Evolutionary conservation across 768 basidiomycete species (phyloP), one percentile per base, ranked within the genome.

Genomic region (Amyloporia xantha): DNA sequence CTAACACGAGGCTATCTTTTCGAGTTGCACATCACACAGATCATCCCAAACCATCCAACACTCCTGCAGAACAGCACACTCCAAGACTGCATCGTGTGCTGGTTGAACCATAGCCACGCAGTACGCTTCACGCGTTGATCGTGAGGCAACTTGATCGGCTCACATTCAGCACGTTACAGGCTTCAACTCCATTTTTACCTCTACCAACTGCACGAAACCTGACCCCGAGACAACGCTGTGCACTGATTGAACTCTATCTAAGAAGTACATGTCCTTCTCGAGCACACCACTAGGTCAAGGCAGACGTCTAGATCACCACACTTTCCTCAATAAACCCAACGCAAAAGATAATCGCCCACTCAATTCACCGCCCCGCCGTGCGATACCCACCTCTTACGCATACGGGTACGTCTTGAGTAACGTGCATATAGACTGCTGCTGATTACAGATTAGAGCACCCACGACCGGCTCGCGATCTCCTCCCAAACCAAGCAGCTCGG

Each of bases 241-340:
- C 35, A 20, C 28, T 15, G 48, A 49, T 24, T 25, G 48, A 49
- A 42, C 30, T 19, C 15, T 21, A 35, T 2, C n/a, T 53, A 38
- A 51, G 43, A 49, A 58, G 63, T 75, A 73, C 76, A 91, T 91
- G 87, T 89, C 86, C 68, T 91, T 91, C 81, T 76, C 84, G 65
- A 77, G 81, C 66, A 89, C 87, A 65, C 85, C 87, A 49, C 69
- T 89, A 57, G 84, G 82, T 70, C 83, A 87, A 81, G 84, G 82
- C 73, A 84, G 86, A 77, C 82, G 87, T 71, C 79, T 89, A 64
- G 86, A 88, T 77, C 86, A 84, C 65, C 71, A 73, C 65, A 75
- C 84, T 44, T 89, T 91, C 62, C 79, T 87, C 65, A 82, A 81
- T 52, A 86, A 84, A 61, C 64, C 56, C 36, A 64, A 62, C 55